These are phyloP conservation scores for Handroanthus guayacan DNA, from an alignment of 257 asterid genomes.

Conservation along the genomic window DNA sequence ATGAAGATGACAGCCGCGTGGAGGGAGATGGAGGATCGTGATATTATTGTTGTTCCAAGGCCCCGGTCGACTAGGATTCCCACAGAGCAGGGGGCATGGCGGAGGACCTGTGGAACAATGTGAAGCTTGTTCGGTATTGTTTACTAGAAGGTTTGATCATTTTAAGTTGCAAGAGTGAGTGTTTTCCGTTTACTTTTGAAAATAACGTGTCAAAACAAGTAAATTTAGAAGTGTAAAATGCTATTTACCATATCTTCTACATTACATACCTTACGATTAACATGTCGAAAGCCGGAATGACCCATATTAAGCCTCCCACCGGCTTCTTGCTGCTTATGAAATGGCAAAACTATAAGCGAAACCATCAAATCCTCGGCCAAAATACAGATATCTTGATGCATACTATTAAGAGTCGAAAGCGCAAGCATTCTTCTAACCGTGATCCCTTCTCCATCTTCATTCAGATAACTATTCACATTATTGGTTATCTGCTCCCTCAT, in stretches of 20 bases:
- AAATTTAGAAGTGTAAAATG: no score
- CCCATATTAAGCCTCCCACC: conserved; percentile 74
- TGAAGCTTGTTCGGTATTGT: background rate
- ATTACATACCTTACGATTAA: conserved; percentile 74
- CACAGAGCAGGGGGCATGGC: conserved; percentile 86
- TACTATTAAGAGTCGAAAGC: conserved; percentile 66
- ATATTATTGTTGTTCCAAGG: conserved; percentile 60
- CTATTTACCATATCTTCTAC: no score
- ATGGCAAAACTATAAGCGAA: conserved; percentile 76
- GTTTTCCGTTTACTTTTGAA: no score
- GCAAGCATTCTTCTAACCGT: conserved; percentile 67
- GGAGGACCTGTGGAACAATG: conserved; percentile 60
- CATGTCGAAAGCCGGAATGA: conserved; percentile 78
- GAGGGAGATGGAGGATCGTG: conserved; percentile 60
- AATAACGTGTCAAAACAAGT: no score
- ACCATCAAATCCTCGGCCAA: conserved; percentile 75
- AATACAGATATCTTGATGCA: conserved; percentile 88
- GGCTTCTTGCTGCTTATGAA: conserved; percentile 75
- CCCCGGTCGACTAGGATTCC: conserved; percentile 91
- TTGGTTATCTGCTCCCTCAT: conserved; percentile 66
- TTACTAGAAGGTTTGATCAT: no score
- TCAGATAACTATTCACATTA: conserved; percentile 46
- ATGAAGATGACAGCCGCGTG: conserved; percentile 90
- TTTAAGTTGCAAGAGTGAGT: no score
- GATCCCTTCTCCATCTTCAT: conserved; percentile 66